A percentile compares a stretch with the other conserved stretches of the same genome.
Evolutionary conservation across 2,329 filamentous ascomycete genomes (phyloP).

Genomic region (Diplodia sapinea): DNA sequence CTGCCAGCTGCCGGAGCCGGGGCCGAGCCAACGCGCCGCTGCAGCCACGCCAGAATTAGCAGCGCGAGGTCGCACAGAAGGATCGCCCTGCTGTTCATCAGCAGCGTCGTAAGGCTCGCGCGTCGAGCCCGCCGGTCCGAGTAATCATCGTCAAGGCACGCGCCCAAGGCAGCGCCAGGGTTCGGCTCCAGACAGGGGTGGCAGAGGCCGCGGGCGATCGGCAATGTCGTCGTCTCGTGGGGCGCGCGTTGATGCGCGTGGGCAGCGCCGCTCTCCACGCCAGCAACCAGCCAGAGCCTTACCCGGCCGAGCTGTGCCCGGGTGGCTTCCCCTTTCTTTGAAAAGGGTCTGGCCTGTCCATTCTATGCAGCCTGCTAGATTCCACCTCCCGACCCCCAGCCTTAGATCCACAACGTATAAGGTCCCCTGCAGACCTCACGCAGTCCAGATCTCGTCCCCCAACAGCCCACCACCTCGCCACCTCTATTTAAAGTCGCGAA

Average conservation of each 20-base stretch:
- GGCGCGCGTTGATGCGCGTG: constrained; percentile 15
- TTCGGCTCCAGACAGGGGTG: constrained; percentile 13
- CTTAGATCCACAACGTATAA: not conserved
- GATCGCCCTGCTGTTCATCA: constrained; percentile 3
- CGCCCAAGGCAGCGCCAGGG: constrained; percentile 2
- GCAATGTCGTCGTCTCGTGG: constrained; percentile 26
- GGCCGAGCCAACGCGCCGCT: not conserved
- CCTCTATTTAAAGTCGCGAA: constrained; percentile 4
- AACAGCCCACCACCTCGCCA: not conserved
- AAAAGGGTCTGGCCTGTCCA: constrained; percentile 24
- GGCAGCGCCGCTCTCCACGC: not conserved
- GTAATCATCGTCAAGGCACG: constrained; percentile 10
- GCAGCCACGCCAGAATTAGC: not conserved
- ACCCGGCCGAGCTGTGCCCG: constrained; percentile 6
- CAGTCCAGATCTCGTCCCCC: constrained; percentile 12
- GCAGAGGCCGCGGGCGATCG: constrained; percentile 2
- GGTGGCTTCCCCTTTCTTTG: constrained; percentile 4
- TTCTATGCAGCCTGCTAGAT: not conserved
- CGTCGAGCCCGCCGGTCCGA: constrained; percentile 2
- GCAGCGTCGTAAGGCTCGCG: constrained; percentile 9
- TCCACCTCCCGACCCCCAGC: constrained; percentile 8
- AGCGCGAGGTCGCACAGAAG: constrained; percentile 2
- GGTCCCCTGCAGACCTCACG: constrained; percentile 23
- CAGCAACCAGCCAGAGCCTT: constrained; percentile 8
- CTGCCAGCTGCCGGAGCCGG: not conserved